Percentiles rank a stretch among this genome's conserved stretches.
Conservation (phyloP, 768 basidiomycete species). For the Cantharellus anzutake region DNA sequence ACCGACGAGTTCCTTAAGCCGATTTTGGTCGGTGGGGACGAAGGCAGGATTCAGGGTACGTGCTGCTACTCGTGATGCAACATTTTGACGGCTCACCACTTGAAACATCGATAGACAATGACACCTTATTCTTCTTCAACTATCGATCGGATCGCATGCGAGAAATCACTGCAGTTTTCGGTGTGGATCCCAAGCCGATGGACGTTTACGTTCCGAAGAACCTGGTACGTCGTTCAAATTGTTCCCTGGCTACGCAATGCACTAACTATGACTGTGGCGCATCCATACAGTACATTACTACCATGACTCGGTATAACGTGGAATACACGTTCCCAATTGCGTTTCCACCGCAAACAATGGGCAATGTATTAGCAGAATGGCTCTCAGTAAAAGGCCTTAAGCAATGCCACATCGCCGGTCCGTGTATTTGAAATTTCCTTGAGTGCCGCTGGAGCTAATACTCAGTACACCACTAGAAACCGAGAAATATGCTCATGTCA, state of each 20-base stretch:
- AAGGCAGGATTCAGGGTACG: slow-evolving; percentile 63
- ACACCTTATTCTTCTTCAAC: slow-evolving; percentile 93
- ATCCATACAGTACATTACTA: slow-evolving; percentile 49
- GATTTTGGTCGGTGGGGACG: slow-evolving; percentile 66
- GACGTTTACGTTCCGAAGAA: slow-evolving; percentile 65
- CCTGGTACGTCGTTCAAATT: slow-evolving; percentile 31
- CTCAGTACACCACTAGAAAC: slow-evolving; percentile 37
- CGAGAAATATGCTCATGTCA: slow-evolving; percentile 96
- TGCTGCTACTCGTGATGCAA: not conserved
- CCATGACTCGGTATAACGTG: slow-evolving; percentile 85
- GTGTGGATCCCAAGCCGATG: slow-evolving; percentile 64
- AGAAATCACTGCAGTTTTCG: slow-evolving; percentile 69
- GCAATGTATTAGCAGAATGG: slow-evolving; percentile 89
- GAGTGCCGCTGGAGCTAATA: not conserved
- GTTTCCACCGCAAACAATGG: slow-evolving; percentile 89
- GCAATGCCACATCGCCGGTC: slow-evolving; percentile 78
- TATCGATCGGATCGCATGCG: slow-evolving; percentile 95
- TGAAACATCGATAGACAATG: slow-evolving; percentile 32
- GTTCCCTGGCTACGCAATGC: not conserved
- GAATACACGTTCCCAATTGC: slow-evolving; percentile 81
- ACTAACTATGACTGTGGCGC: not conserved
- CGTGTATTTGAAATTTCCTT: slow-evolving; percentile 8
- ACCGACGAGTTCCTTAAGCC: slow-evolving; percentile 96
- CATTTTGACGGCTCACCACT: not conserved
- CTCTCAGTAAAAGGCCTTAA: slow-evolving; percentile 57